These are phyloP conservation scores for Trichoderma simmonsii DNA, from an alignment of 2,329 filamentous ascomycete genomes.

Conservation along the genomic window DNA sequence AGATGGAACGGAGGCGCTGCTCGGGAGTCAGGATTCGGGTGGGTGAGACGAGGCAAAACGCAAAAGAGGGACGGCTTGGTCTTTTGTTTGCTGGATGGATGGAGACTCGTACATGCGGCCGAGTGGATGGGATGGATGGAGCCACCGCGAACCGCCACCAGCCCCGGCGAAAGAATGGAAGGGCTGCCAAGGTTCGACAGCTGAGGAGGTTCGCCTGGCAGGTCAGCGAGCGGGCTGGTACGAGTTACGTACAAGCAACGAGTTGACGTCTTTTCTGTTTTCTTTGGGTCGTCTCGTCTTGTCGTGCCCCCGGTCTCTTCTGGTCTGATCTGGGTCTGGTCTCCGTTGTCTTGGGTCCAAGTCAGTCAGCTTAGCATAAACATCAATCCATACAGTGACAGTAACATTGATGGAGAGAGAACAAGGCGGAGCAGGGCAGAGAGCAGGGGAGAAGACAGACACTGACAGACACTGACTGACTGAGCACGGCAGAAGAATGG, in stretches of 20 bases:
- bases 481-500: neutral
- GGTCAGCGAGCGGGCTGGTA: neutral
- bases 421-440: neutral
- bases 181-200: constrained; percentile 4
- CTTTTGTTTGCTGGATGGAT: constrained; percentile 14
- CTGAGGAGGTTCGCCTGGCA: neutral
- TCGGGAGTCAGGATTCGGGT: neutral
- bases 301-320: neutral
- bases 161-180: neutral
- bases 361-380: neutral
- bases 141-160: constrained; percentile 10
- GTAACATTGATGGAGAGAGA: neutral
- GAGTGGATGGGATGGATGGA: constrained; percentile 15
- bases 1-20: constrained; percentile 1
- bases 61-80: constrained; percentile 15
- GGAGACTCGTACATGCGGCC: constrained; percentile 7
- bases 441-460: neutral
- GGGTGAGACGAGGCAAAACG: constrained; percentile 16
- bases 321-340: neutral
- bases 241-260: constrained; percentile 11
- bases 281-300: neutral
- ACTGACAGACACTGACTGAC: neutral
- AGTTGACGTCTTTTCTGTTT: neutral
- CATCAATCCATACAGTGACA: neutral
- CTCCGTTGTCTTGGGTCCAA: too few relatives aligned